Conservation (phyloP, 1,139 yeast genomes). For the Scheffersomyces titani region DNA sequence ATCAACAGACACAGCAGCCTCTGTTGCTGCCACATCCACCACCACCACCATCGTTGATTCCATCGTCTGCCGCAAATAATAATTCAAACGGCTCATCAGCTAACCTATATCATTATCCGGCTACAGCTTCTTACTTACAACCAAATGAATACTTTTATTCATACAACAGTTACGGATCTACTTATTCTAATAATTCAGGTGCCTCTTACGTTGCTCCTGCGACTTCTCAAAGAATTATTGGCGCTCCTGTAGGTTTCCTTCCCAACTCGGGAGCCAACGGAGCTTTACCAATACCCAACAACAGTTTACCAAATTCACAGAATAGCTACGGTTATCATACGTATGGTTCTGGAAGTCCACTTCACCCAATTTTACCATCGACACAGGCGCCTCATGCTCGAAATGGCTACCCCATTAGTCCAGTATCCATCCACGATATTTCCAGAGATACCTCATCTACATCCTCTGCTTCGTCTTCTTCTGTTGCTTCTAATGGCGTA, state of each 20-base stretch:
- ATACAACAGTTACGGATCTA: slow-evolving; percentile 5
- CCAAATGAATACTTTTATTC: slow-evolving; percentile 5
- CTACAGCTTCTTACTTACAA: neutral
- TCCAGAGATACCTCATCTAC: neutral
- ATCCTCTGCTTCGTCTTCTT: neutral
- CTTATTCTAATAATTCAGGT: neutral
- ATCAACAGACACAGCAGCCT: slow-evolving; percentile 1
- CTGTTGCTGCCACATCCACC: neutral
- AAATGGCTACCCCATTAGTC: neutral
- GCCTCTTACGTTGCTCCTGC: slow-evolving; percentile 1
- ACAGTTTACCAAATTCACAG: neutral
- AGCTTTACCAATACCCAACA: neutral
- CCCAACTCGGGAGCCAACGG: slow-evolving; percentile 2
- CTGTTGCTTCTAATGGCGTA: neutral
- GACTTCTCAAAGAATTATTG: slow-evolving; percentile 3
- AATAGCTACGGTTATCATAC: neutral
- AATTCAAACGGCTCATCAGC: neutral
- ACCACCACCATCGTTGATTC: slow-evolving; percentile 3
- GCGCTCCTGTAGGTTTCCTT: slow-evolving; percentile 5
- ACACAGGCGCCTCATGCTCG: neutral
- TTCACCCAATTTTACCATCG: neutral
- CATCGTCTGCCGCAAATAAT: neutral
- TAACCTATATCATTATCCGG: neutral
- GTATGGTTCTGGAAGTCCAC: neutral
- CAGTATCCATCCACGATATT: neutral